Evolutionary conservation across 2,329 filamentous ascomycete species (phyloP), one percentile per base, ranked within the genome.

Genomic region (Rosellinia necatrix): DNA sequence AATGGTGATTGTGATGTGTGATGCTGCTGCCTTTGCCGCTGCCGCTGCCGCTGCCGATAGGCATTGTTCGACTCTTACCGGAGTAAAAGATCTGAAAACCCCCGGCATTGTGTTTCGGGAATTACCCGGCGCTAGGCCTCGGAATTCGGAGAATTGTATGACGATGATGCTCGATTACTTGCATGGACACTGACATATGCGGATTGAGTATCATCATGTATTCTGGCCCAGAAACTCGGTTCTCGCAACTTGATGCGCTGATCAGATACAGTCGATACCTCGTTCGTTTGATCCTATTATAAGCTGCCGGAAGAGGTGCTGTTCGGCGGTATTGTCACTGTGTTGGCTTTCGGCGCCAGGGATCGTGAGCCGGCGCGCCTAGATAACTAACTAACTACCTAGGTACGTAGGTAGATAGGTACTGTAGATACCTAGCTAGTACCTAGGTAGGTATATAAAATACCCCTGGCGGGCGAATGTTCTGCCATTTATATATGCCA

Each of bases 91-190:
- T 15, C 54, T 44, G 54, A 48, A 22, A 21, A 43, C 25, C n/a
- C n/a, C n/a, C 56, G 56, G 56, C 42, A 59, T 30, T 52, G 12
- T 19, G 17, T 4, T 44, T 59, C 52, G 56, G 56, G 37, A 52
- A 42, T 43, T 58, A n/a, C 6, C 40, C 44, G 51, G 49, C 15
- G 19, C 24, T 10, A 5, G 24, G 43, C 38, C 17, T n/a, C n/a
- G n/a, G n/a, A n/a, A n/a, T 34, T 46, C 22, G 48, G 41, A 56
- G 29, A 52, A 42, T 35, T 25, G 37, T 6, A 22, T 37, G n/a
- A n/a, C 17, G 9, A 30, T 35, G 47, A 51, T 44, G 27, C 22
- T 30, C 34, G 40, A 34, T 35, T 10, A 34, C 22, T 24, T 32
- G 30, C 44, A 55, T 41, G 13, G n/a, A n/a, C n/a, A n/a, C n/a